phyloP scores from a whole-genome alignment of 2,329 filamentous ascomycete species.

The Chaetomiaceae sp. region DNA sequence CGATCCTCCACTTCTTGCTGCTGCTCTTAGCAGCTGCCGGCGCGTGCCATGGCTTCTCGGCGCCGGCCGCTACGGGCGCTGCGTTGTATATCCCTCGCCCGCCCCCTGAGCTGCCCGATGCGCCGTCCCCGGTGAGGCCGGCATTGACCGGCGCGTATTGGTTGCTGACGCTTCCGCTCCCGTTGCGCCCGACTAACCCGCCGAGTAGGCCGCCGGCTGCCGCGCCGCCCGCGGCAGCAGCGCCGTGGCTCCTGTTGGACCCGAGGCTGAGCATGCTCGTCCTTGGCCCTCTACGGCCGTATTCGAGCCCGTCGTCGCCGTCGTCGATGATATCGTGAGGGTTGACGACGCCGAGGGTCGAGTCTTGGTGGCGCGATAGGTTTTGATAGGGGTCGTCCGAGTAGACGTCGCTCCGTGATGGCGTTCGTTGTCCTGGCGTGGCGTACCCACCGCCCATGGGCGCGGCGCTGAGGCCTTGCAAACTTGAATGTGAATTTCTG shows the following conservation, averaged over 20 bases:
- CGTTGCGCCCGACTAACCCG: slow-evolving; percentile 36
- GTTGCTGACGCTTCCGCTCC: slow-evolving; percentile 28
- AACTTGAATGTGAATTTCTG: slow-evolving; percentile 40
- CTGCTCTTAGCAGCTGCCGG: slow-evolving; percentile 48
- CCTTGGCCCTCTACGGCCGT: slow-evolving; percentile 41
- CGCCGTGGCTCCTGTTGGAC: slow-evolving; percentile 36
- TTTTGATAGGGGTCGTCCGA: slow-evolving; percentile 64
- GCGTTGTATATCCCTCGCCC: slow-evolving; percentile 3
- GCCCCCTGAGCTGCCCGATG: slow-evolving; percentile 4
- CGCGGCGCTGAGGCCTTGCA: slow-evolving; percentile 36
- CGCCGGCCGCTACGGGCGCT: slow-evolving; percentile 33
- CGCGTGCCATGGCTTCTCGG: slow-evolving; percentile 61
- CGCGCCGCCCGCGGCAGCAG: slow-evolving; percentile 43
- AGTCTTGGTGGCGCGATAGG: slow-evolving; percentile 46
- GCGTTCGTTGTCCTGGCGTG: slow-evolving; percentile 34
- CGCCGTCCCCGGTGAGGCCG: not conserved
- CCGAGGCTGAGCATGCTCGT: slow-evolving; percentile 57
- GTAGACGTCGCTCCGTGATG: slow-evolving; percentile 47
- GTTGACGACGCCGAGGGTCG: slow-evolving; percentile 58
- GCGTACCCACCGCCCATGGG: slow-evolving; percentile 32
- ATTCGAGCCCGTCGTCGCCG: slow-evolving; percentile 75
- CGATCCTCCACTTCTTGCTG: slow-evolving; percentile 64
- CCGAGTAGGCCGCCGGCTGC: slow-evolving; percentile 43
- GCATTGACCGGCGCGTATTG: slow-evolving; percentile 54
- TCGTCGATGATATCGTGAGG: slow-evolving; percentile 81